Evolutionary conservation across 2,329 filamentous ascomycete genomes (phyloP), one percentile per base, ranked within the genome.

Genomic region (Lithohypha guttulata): DNA sequence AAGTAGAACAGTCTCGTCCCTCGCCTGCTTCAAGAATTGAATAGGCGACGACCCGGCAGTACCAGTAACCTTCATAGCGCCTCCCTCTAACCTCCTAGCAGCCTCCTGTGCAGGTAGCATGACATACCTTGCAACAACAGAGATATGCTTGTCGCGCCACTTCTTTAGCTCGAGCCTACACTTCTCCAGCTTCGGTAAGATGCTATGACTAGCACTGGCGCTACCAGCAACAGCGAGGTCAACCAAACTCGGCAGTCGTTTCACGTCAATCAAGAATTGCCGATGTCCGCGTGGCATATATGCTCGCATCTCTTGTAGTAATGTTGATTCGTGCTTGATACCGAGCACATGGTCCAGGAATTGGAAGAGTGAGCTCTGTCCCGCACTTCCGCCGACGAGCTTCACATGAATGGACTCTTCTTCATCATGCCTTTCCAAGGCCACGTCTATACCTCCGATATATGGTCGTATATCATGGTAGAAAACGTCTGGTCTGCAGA

Each of bases 251-350:
- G 42, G 42, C 26, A 39, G 13, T 6, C n/a, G 9, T 23, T 39
- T 28, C 8, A 45, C 39, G 6, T 27, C 28, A 10, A 28, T 27
- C n/a, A 45, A 34, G 26, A 45, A 45, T 11, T 40, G 30, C 13
- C 43, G 26, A 34, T 45, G 43, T 10, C 28, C 26, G 23, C 34
- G 27, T 15, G 43, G 41, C 43, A 45, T 45, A 20, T 45, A 45
- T 1, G 20, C 25, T 31, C 36, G 31, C 41, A 43, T 43, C 30
- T 32, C 34, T 31, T 39, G 19, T 14, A 45, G 25, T 25, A 42
- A 26, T 20, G 33, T 33, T 17, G 27, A 29, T 19, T 34, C 40
- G 27, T 45, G 42, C n/a, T 26, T 30, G 19, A 45, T 28, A 14
- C 43, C 43, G 19, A 45, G 33, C 19, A 45, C 20, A 27, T 41